Percentiles rank a stretch among this genome's conserved stretches.
These are phyloP conservation scores for Neoscytalidium dimidiatum DNA, from an alignment of 2,329 filamentous ascomycete species.

Conservation along the genomic window DNA sequence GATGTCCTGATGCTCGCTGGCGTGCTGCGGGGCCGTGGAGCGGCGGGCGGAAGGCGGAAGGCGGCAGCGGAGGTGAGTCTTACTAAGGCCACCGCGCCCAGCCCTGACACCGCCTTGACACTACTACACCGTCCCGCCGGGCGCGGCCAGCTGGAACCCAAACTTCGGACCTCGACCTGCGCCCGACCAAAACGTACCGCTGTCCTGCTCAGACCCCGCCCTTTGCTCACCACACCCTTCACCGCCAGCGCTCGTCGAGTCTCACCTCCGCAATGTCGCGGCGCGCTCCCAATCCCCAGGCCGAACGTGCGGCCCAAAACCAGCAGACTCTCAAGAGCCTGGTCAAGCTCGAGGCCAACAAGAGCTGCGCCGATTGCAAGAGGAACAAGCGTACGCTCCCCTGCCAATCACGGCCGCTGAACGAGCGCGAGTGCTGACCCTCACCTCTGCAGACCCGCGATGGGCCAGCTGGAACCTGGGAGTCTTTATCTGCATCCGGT, in stretches of 20 bases:
- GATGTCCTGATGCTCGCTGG: background rate
- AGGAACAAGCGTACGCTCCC: slow-evolving; percentile 83
- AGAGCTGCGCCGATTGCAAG: slow-evolving; percentile 98
- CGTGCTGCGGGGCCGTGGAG: background rate
- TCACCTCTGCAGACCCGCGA: slow-evolving; percentile 72
- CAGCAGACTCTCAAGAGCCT: slow-evolving; percentile 91
- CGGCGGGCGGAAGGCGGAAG: background rate
- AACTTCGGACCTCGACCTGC: slow-evolving; percentile 1
- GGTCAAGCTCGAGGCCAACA: slow-evolving; percentile 92
- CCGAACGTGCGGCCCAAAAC: slow-evolving; percentile 90
- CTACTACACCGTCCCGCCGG: slow-evolving; percentile 8
- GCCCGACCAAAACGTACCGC: background rate
- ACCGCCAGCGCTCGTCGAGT: background rate
- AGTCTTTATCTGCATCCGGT: slow-evolving; percentile 93
- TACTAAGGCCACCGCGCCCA: background rate
- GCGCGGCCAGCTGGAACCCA: slow-evolving; percentile 16
- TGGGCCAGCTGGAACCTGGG: slow-evolving; percentile 99
- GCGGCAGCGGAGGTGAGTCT: background rate
- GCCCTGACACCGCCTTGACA: background rate
- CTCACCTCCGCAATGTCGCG: slow-evolving; percentile 66
- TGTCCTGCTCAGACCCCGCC: background rate
- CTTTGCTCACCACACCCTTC: background rate
- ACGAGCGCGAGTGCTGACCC: slow-evolving; percentile 23
- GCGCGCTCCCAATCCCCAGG: slow-evolving; percentile 70
- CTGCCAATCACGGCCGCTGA: background rate